Evolutionary conservation across 257 asterid genomes (phyloP).

Genomic region (Nicotiana attenuata): DNA sequence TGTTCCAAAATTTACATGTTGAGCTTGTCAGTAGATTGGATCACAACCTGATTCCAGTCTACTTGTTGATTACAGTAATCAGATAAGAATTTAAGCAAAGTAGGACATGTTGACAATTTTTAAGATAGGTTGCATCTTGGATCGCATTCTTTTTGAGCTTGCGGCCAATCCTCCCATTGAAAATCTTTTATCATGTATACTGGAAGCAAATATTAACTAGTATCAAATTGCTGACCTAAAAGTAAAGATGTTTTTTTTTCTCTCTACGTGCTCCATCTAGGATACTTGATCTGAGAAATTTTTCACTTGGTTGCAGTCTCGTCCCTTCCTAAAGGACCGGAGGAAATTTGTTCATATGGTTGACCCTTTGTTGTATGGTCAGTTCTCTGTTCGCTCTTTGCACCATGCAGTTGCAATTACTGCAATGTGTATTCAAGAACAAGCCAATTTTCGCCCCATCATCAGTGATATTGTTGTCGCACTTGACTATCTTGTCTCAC

Average conservation of each 20-base stretch:
- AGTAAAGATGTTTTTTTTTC: neutral
- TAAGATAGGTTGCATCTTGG: neutral
- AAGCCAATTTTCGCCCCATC: conserved; percentile 49
- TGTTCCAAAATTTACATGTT: neutral
- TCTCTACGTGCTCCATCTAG: neutral
- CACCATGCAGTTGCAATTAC: conserved; percentile 58
- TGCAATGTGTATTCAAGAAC: conserved; percentile 68
- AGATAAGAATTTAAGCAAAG: neutral
- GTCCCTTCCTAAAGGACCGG: conserved; percentile 50
- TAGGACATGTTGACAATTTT: neutral
- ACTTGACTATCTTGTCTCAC: conserved; percentile 48
- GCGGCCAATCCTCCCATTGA: neutral
- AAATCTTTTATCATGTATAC: too few relatives aligned
- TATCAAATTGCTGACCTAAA: neutral
- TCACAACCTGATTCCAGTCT: neutral
- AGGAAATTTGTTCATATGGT: conserved; percentile 40
- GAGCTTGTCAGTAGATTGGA: neutral
- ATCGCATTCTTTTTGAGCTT: neutral
- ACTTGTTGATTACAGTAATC: neutral
- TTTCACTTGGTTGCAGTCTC: conserved; percentile 35
- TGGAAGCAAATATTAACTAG: too few relatives aligned
- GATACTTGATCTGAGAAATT: neutral
- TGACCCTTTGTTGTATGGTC: conserved; percentile 53
- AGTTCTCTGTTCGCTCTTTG: conserved; percentile 38
- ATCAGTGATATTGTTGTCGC: conserved; percentile 52